Conservation (phyloP, 768 basidiomycete genomes). For the Dioszegia aurantiaca region DNA sequence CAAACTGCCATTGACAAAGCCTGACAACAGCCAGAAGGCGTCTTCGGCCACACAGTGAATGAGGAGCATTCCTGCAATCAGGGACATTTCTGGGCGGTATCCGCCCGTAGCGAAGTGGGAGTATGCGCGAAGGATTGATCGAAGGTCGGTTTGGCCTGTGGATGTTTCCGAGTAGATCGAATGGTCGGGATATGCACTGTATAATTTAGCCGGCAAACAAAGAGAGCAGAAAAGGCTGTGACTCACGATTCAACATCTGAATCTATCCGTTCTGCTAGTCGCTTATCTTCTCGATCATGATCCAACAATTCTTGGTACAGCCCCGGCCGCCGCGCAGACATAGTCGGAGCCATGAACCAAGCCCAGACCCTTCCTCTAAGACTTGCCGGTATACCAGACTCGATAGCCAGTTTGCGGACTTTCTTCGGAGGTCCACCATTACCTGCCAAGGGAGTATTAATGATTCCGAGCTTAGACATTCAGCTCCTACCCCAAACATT, state of each 20-base stretch:
- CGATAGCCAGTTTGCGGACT: constrained; percentile 42
- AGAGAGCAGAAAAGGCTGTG: neutral
- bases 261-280: constrained; percentile 38
- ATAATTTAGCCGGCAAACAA: neutral
- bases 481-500: neutral
- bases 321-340: constrained; percentile 35
- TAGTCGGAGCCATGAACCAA: constrained; percentile 40
- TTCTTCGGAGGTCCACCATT: constrained; percentile 31
- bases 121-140: constrained; percentile 38
- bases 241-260: constrained; percentile 36
- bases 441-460: constrained; percentile 29
- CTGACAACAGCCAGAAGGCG: constrained; percentile 43
- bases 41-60: constrained; percentile 50
- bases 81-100: constrained; percentile 37
- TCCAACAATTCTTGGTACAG: constrained; percentile 41
- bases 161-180: constrained; percentile 36
- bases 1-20: constrained; percentile 37
- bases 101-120: constrained; percentile 35
- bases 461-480: constrained; percentile 35
- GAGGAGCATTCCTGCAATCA: constrained; percentile 37
- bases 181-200: constrained; percentile 39
- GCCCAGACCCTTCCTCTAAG: constrained; percentile 47
- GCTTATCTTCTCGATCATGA: constrained; percentile 36
- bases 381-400: constrained; percentile 38
- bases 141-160: constrained; percentile 37